phyloP scores from a whole-genome alignment of 768 basidiomycete species.

The Termitomyces sp. region DNA sequence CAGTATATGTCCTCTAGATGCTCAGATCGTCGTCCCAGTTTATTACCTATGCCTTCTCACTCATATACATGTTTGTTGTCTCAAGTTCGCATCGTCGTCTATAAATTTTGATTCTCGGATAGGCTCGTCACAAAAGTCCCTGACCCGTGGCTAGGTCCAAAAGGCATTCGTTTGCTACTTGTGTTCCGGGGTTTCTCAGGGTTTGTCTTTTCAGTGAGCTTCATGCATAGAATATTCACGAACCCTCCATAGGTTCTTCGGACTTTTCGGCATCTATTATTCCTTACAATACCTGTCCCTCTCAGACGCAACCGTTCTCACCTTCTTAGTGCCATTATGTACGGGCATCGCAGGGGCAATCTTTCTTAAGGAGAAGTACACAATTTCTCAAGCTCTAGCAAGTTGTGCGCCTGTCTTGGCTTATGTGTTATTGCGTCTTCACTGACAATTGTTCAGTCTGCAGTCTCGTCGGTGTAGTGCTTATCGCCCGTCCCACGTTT shows the following conservation, averaged over 20 bases:
- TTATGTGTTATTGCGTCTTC: neutral
- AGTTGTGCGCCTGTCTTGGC: constrained; percentile 25
- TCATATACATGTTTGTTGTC: constrained; percentile 41
- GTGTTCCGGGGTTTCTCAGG: constrained; percentile 58
- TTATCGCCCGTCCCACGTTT: constrained; percentile 74
- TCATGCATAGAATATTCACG: neutral
- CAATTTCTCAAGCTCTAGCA: constrained; percentile 47
- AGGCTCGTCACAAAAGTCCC: constrained; percentile 33
- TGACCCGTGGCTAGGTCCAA: constrained; percentile 65
- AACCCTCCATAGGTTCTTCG: constrained; percentile 49
- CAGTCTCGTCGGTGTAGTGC: constrained; percentile 69
- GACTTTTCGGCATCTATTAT: constrained; percentile 45
- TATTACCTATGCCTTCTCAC: constrained; percentile 47
- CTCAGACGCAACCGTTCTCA: constrained; percentile 72
- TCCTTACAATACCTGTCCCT: constrained; percentile 71
- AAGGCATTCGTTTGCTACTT: constrained; percentile 55
- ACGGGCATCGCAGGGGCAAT: constrained; percentile 59
- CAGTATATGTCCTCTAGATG: neutral
- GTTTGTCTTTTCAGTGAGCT: constrained; percentile 23
- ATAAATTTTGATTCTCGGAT: constrained; percentile 2
- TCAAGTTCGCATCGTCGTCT: neutral
- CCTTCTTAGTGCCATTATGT: constrained; percentile 65
- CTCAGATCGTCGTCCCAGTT: constrained; percentile 21
- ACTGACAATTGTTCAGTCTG: constrained; percentile 31
- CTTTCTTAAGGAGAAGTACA: constrained; percentile 56